A percentile compares a stretch with the other conserved stretches of the same genome.
Conservation (phyloP, 208 protist species). For the Trypanosoma scelopori region DNA sequence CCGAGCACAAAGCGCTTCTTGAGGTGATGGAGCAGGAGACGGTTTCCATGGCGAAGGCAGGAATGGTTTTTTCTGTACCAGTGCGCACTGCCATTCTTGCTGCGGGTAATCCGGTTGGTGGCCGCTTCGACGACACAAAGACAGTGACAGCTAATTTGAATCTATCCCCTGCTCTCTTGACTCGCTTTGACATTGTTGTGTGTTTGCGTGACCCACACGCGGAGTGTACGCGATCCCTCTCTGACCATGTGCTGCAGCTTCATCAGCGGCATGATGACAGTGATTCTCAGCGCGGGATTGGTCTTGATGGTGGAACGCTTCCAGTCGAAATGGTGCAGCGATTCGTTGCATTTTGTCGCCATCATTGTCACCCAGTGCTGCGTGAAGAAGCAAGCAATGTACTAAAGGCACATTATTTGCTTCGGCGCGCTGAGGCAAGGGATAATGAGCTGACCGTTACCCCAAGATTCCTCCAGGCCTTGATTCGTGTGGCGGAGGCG, state of each 20-base stretch:
- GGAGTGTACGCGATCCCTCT: slow-evolving; percentile 46
- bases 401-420: slow-evolving; percentile 68
- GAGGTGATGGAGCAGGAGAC: slow-evolving; percentile 99
- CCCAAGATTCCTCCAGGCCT: slow-evolving; percentile 94
- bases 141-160: slow-evolving; percentile 97
- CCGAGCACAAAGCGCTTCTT: slow-evolving; percentile 97
- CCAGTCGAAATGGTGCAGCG: slow-evolving; percentile 57
- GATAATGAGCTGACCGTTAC: slow-evolving; percentile 80
- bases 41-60: slow-evolving; percentile 99
- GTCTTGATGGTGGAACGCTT: slow-evolving; percentile 27
- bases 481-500: slow-evolving; percentile 93
- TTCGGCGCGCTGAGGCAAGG: slow-evolving; percentile 41
- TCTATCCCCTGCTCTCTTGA: slow-evolving; percentile 94
- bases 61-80: slow-evolving; percentile 96
- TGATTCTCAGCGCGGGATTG: not conserved
- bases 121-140: slow-evolving; percentile 91
- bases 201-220: slow-evolving; percentile 56
- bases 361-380: slow-evolving; percentile 68
- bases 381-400: slow-evolving; percentile 53
- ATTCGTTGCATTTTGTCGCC: slow-evolving; percentile 70
- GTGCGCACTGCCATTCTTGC: slow-evolving; percentile 97
- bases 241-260: slow-evolving; percentile 94
- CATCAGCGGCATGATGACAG: slow-evolving; percentile 35
- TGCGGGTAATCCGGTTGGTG: slow-evolving; percentile 97
- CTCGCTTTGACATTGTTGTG: slow-evolving; percentile 99